These are phyloP conservation scores for Phialophora tarda DNA, from an alignment of 2,329 filamentous ascomycete genomes.

Conservation along the genomic window DNA sequence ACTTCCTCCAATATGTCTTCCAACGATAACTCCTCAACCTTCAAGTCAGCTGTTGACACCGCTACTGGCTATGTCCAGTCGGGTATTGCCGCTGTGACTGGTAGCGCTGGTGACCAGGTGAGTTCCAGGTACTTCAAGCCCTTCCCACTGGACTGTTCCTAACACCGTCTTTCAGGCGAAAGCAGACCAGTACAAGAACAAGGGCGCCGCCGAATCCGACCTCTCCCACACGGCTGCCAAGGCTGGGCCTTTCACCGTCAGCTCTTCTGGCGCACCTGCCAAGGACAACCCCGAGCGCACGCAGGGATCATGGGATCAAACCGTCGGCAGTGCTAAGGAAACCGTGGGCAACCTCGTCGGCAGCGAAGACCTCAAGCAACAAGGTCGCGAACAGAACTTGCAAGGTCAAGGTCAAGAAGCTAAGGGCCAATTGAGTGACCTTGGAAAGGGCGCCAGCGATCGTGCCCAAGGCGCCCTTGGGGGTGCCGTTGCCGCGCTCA, in stretches of 20 bases:
- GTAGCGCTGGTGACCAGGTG: conserved; percentile 71
- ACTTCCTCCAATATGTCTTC: conserved; percentile 28
- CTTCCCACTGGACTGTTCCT: neutral
- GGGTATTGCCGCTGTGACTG: conserved; percentile 73
- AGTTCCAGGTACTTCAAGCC: conserved; percentile 17
- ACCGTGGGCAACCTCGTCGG: conserved; percentile 76
- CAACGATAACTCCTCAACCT: conserved; percentile 65
- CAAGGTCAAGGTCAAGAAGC: conserved; percentile 83
- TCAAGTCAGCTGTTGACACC: conserved; percentile 77
- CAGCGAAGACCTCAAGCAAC: conserved; percentile 73
- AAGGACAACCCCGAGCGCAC: conserved; percentile 75
- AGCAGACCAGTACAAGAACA: conserved; percentile 68
- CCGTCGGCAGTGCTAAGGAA: conserved; percentile 84
- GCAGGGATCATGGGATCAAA: conserved; percentile 81
- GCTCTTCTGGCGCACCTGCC: conserved; percentile 70
- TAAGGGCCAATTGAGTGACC: conserved; percentile 77
- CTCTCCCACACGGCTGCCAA: conserved; percentile 77
- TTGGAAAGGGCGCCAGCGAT: conserved; percentile 68
- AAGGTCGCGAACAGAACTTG: conserved; percentile 78
- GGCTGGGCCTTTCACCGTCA: conserved; percentile 72
- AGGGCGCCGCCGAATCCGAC: conserved; percentile 70
- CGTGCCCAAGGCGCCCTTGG: conserved; percentile 75
- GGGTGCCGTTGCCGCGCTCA: conserved; percentile 71
- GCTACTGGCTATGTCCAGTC: conserved; percentile 75
- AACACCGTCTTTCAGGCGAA: conserved; percentile 44